Percentiles rank a stretch among this genome's conserved stretches.
phyloP scores from a whole-genome alignment of 306 rosid species.

The Corylus heterophylla region DNA sequence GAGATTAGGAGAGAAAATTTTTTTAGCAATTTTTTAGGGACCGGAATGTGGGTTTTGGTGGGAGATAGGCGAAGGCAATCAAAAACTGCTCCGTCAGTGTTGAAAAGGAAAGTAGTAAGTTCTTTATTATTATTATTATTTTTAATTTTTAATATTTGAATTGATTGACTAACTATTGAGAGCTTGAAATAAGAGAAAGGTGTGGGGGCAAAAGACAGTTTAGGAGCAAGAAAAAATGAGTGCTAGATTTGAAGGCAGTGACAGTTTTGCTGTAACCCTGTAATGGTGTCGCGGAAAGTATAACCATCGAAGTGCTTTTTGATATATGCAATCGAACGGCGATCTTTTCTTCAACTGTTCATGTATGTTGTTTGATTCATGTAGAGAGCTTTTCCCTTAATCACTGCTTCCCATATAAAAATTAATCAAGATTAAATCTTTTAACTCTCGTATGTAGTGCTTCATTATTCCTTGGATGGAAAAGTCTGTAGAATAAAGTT shows the following conservation, averaged over 20 bases:
- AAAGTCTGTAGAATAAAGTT: too few species aligned
- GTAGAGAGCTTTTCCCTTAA: too few species aligned
- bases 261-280: conserved; percentile 26
- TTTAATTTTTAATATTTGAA: conserved; percentile 24
- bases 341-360: not conserved
- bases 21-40: conserved; percentile 27
- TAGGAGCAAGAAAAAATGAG: conserved; percentile 38
- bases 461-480: too few species aligned
- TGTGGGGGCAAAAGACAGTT: conserved; percentile 10
- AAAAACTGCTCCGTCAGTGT: conserved; percentile 22
- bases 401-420: too few species aligned
- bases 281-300: conserved; percentile 44
- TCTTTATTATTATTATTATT: conserved; percentile 6
- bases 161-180: conserved; percentile 41
- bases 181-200: conserved; percentile 59
- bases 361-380: conserved; percentile 1
- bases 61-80: conserved; percentile 6
- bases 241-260: conserved; percentile 27
- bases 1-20: conserved; percentile 30
- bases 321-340: conserved; percentile 12
- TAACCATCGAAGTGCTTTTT: conserved; percentile 29
- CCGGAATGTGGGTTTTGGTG: conserved; percentile 22
- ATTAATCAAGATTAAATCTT: too few species aligned
- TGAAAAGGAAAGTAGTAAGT: conserved; percentile 54
- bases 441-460: too few species aligned